A percentile compares a stretch with the other conserved stretches of the same genome.
These are phyloP conservation scores for Phytophthora pseudosyringae DNA, from an alignment of 352 stramenopile species.

Conservation along the genomic window DNA sequence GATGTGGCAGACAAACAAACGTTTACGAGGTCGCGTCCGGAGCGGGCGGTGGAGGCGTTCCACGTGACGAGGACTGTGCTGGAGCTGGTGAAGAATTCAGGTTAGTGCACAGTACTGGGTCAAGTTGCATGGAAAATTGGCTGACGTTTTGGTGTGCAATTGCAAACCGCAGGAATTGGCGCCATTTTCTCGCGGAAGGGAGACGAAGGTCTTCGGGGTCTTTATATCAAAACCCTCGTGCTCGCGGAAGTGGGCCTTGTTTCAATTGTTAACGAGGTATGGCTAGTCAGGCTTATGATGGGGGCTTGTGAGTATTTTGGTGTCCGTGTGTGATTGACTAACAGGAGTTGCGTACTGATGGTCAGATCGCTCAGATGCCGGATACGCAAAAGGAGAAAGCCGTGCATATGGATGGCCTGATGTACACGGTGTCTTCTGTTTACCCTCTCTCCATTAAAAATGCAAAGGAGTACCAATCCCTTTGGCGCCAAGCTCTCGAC, in stretches of 20 bases:
- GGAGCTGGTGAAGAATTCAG: slow-evolving; percentile 41
- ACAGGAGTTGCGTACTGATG: slow-evolving; percentile 5
- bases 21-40: slow-evolving; percentile 37
- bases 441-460: slow-evolving; percentile 60
- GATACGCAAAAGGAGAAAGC: slow-evolving; percentile 42
- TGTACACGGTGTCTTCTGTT: slow-evolving; percentile 54
- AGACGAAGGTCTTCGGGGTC: slow-evolving; percentile 41
- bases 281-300: background rate
- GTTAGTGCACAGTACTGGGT: slow-evolving; percentile 17
- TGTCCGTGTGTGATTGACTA: background rate
- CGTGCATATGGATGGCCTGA: slow-evolving; percentile 61
- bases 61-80: slow-evolving; percentile 47
- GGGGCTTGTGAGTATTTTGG: background rate
- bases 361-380: slow-evolving; percentile 45
- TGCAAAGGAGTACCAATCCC: slow-evolving; percentile 45
- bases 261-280: slow-evolving; percentile 58
- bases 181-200: slow-evolving; percentile 64
- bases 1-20: slow-evolving; percentile 47
- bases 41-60: slow-evolving; percentile 36
- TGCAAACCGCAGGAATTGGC: slow-evolving; percentile 38
- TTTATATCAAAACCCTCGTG: slow-evolving; percentile 60
- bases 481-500: slow-evolving; percentile 57
- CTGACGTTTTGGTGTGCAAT: slow-evolving; percentile 3
- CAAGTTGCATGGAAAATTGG: background rate
- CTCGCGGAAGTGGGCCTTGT: slow-evolving; percentile 58